phyloP scores from a whole-genome alignment of 805 yeast genomes.

The Wickerhamiella occidentalis region DNA sequence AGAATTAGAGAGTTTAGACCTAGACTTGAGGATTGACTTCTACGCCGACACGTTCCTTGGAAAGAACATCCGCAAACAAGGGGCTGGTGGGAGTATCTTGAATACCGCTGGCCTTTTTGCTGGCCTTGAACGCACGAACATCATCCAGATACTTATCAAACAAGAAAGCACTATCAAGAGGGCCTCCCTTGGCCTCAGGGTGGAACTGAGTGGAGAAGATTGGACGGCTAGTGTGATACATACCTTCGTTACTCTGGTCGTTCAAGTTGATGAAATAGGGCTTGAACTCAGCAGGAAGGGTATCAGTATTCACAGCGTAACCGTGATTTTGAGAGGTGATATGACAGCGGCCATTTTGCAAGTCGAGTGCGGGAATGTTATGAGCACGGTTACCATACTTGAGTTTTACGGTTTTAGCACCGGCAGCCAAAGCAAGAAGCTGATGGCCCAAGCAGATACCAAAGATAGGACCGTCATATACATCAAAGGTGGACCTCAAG shows the following conservation, averaged over 20 bases:
- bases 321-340: slow-evolving; percentile 99
- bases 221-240: slow-evolving; percentile 79
- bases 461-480: slow-evolving; percentile 71
- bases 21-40: slow-evolving; percentile 30
- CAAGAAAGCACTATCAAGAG: slow-evolving; percentile 79
- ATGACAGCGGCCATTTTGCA: slow-evolving; percentile 85
- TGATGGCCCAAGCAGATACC: slow-evolving; percentile 99
- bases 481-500: slow-evolving; percentile 57
- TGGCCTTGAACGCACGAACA: slow-evolving; percentile 45
- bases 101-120: slow-evolving; percentile 34
- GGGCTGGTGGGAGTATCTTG: slow-evolving; percentile 32
- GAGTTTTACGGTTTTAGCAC: slow-evolving; percentile 84
- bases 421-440: slow-evolving; percentile 85
- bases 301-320: slow-evolving; percentile 79
- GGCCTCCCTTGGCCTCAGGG: slow-evolving; percentile 99
- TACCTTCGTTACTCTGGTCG: slow-evolving; percentile 95
- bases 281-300: slow-evolving; percentile 65
- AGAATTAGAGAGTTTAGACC: no score
- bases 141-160: slow-evolving; percentile 79
- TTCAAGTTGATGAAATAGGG: slow-evolving; percentile 87
- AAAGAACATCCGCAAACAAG: slow-evolving; percentile 30
- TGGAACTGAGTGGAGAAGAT: slow-evolving; percentile 96
- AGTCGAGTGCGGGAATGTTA: slow-evolving; percentile 89
- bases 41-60: slow-evolving; percentile 34
- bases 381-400: slow-evolving; percentile 99